phyloP scores from a whole-genome alignment of 2,329 filamentous ascomycete species.

The Penicillium griseofulvum region DNA sequence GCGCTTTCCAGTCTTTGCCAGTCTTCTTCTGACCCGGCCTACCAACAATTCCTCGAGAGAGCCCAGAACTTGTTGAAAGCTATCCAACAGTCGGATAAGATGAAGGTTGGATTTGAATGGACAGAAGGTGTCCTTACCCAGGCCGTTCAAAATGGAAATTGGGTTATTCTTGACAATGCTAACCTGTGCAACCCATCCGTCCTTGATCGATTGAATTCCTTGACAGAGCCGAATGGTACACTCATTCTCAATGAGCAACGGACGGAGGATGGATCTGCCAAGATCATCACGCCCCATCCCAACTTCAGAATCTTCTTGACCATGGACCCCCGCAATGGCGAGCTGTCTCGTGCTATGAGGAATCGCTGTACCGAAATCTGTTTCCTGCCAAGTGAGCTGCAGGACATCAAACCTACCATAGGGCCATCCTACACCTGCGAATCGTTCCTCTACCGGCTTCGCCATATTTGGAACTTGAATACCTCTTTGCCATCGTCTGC shows the following conservation, averaged over 20 bases:
- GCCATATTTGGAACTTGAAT: conserved; percentile 32
- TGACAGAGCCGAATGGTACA: conserved; percentile 85
- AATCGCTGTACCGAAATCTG: conserved; percentile 92
- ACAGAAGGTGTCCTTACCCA: conserved; percentile 88
- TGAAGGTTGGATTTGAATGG: conserved; percentile 82
- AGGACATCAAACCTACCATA: conserved; percentile 11
- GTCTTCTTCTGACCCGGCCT: conserved; percentile 46
- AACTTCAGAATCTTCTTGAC: conserved; percentile 92
- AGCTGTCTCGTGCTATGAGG: conserved; percentile 92
- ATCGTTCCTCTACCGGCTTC: conserved; percentile 41
- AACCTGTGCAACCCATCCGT: conserved; percentile 96
- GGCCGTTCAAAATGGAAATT: conserved; percentile 79
- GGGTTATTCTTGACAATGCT: conserved; percentile 94
- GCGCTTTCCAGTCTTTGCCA: conserved; percentile 37
- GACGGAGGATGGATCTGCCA: conserved; percentile 73
- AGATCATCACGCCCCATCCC: conserved; percentile 75
- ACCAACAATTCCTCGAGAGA: conserved; percentile 50
- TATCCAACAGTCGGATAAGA: conserved; percentile 60
- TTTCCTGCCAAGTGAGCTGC: conserved; percentile 52
- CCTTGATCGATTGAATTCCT: conserved; percentile 86
- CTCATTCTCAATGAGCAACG: conserved; percentile 93
- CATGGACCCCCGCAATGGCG: conserved; percentile 86
- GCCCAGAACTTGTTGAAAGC: conserved; percentile 53
- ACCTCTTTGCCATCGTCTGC: conserved; percentile 7
- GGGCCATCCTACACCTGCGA: conserved; percentile 40